Conservation (phyloP, 192 early-diverging fungal genomes). For the Spizellomyces sp. region DNA sequence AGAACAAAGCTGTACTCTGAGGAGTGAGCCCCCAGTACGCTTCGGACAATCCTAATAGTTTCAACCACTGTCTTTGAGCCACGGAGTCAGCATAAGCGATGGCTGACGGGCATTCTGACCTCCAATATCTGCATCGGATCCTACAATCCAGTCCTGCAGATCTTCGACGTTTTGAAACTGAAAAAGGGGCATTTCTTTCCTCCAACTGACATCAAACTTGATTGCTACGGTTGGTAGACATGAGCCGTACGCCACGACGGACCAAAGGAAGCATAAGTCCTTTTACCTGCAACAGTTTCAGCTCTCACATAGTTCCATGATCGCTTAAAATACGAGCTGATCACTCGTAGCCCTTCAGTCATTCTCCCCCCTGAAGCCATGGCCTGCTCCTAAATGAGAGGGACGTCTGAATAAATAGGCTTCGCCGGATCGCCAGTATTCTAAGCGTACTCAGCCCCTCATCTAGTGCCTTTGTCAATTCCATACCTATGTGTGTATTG, state of each 20-base stretch:
- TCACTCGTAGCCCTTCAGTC: constrained; percentile 27
- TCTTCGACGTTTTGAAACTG: constrained; percentile 62
- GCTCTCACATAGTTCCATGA: constrained; percentile 36
- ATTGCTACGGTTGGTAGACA: constrained; percentile 18
- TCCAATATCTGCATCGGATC: constrained; percentile 92
- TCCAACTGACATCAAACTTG: constrained; percentile 51
- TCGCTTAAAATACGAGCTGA: constrained; percentile 40
- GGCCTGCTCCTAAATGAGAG: no score
- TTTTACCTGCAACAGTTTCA: constrained; percentile 31
- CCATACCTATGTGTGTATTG: no score
- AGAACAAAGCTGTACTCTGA: constrained; percentile 66
- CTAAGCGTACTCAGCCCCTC: no score
- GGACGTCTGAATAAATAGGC: no score
- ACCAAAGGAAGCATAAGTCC: not conserved
- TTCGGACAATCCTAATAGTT: constrained; percentile 62
- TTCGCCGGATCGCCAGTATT: no score
- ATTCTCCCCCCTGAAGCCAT: not conserved
- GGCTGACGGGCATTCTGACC: constrained; percentile 48
- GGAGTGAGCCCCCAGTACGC: constrained; percentile 75
- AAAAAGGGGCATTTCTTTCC: constrained; percentile 72
- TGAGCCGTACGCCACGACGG: not conserved
- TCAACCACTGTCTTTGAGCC: not conserved
- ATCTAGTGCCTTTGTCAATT: no score
- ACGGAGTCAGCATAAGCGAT: not conserved
- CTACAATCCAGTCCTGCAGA: constrained; percentile 76